A percentile compares a stretch with the other conserved stretches of the same genome.
These are phyloP conservation scores for Metarhizium rileyi DNA, from an alignment of 2,329 filamentous ascomycete species.

Conservation along the genomic window DNA sequence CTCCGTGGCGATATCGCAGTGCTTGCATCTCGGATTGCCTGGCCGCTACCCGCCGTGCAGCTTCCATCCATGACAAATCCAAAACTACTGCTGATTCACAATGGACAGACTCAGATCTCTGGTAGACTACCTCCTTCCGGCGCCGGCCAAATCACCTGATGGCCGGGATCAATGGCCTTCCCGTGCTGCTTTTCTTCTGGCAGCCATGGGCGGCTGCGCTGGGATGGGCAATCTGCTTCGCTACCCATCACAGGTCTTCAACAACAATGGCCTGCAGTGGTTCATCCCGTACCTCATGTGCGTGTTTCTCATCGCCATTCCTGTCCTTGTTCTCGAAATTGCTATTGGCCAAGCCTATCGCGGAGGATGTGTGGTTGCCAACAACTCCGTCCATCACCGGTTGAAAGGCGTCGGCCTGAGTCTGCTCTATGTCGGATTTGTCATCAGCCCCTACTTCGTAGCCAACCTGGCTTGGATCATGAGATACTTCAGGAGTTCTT, in stretches of 20 bases:
- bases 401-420: conserved; percentile 45
- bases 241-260: conserved; percentile 49
- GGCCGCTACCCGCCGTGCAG: no score
- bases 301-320: conserved; percentile 46
- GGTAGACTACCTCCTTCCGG: conserved; percentile 20
- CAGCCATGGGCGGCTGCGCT: conserved; percentile 48
- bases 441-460: conserved; percentile 48
- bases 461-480: conserved; percentile 50
- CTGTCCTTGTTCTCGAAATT: conserved; percentile 45
- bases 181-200: conserved; percentile 43
- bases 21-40: no score
- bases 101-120: conserved; percentile 8
- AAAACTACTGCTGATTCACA: background rate
- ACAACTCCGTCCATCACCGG: conserved; percentile 40
- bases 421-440: conserved; percentile 40
- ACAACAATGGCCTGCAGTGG: conserved; percentile 51
- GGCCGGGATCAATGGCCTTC: conserved; percentile 46
- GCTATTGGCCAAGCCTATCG: conserved; percentile 61
- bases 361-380: conserved; percentile 44
- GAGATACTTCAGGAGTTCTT: conserved; percentile 47
- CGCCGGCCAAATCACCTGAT: conserved; percentile 26
- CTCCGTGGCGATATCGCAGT: no score
- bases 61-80: background rate
- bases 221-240: conserved; percentile 49
- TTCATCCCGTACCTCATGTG: conserved; percentile 48